A percentile compares a stretch with the other conserved stretches of the same genome.
phyloP scores from a whole-genome alignment of 1,139 yeast species.

The Blastobotrys ciferrii region DNA sequence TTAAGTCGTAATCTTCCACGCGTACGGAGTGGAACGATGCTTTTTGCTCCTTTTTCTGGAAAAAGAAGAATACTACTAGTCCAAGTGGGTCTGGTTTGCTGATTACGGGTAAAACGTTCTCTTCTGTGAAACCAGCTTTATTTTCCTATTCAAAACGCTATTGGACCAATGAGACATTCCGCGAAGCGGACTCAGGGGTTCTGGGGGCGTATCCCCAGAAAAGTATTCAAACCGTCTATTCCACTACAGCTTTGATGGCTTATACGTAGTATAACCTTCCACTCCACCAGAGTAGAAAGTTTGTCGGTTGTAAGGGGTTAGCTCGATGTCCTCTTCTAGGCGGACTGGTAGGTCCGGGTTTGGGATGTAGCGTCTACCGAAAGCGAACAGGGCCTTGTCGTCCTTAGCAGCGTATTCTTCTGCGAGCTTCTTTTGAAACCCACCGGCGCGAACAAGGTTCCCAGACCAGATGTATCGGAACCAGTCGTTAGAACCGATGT shows the following conservation, averaged over 20 bases:
- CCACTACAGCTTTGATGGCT: slow-evolving; percentile 6
- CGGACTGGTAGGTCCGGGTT: slow-evolving; percentile 50
- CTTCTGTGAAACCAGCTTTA: too few species aligned
- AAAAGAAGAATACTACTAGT: too few species aligned
- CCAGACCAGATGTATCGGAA: slow-evolving; percentile 49
- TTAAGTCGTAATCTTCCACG: too few species aligned
- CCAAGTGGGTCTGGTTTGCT: too few species aligned
- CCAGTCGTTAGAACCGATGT: slow-evolving; percentile 33
- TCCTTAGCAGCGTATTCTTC: slow-evolving; percentile 29
- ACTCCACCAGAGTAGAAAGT: slow-evolving; percentile 39
- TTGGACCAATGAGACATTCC: too few species aligned
- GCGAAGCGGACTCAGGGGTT: too few species aligned
- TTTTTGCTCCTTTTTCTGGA: too few species aligned
- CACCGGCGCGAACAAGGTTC: slow-evolving; percentile 48
- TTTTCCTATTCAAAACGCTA: too few species aligned
- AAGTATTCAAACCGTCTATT: too few species aligned
- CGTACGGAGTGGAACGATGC: too few species aligned
- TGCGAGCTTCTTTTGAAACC: slow-evolving; percentile 28
- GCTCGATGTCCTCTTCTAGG: slow-evolving; percentile 36
- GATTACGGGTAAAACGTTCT: too few species aligned
- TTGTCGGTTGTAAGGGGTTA: slow-evolving; percentile 30
- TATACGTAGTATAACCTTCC: slow-evolving; percentile 34
- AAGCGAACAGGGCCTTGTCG: slow-evolving; percentile 43
- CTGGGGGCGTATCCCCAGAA: too few species aligned
- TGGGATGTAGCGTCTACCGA: slow-evolving; percentile 48